Evolutionary conservation across 805 yeast genomes (phyloP), one percentile per base, ranked within the genome.

Genomic region (Lipomyces lipofer): DNA sequence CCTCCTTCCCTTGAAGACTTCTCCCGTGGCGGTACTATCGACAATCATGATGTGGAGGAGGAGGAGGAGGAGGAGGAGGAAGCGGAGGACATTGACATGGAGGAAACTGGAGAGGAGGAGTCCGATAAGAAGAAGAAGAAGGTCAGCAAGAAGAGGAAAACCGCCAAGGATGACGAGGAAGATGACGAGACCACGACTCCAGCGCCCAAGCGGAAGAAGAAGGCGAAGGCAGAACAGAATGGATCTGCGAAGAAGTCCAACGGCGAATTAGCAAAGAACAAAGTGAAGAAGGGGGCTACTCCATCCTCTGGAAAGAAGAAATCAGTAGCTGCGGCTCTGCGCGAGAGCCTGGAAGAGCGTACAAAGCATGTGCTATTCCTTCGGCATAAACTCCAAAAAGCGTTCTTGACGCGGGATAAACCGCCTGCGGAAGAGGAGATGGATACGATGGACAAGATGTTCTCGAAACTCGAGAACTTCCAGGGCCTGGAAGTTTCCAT

Each of bases 1-100:
- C 80, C 84, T 1, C 78, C 81, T 1, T 69, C 70, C 15, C 66
- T 74, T 15, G 80, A 78, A 33, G 81, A 74, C 27, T 75, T 78
- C 58, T 64, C 64, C 2, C 15, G 33, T 13, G 32, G 25, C 19
- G 43, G 42, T 9, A 42, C 39, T n/a, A 43, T 51, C n/a, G 43
- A 43, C 2, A 59, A 27, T 21, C 64, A 56, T 19, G 77, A 69
- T 38, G 70, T 67, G 10, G 72, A 60, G 3, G 69, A 66, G 12
- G 68, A 62, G 0, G 68, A 58, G 6, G 71, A 63, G n/a, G 68
- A 56, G 43, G 64, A 66, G 29, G 59, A 57, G 4, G 65, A 58
- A 1, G 67, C 52, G 64, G 33, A 36, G 8, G 60, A 54, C 12
- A 47, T 19, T 12, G 15, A 51, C 21, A 52, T 32, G 22, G 60